phyloP scores from a whole-genome alignment of 139 green algal species.

The Nannochloris sp. region DNA sequence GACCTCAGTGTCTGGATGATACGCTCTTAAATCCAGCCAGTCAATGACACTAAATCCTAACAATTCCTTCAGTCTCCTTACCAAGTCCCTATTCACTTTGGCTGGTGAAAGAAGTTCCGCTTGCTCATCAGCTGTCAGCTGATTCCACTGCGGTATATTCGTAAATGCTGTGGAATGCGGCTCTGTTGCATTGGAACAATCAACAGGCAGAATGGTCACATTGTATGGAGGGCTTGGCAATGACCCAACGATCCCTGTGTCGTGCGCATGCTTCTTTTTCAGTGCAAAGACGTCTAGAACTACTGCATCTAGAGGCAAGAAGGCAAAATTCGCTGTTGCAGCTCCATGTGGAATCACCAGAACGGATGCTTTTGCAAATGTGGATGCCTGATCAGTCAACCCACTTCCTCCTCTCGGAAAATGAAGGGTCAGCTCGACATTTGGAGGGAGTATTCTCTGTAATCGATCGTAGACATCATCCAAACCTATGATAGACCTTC shows the following conservation, averaged over 20 bases:
- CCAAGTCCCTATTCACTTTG: background rate
- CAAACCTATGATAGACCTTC: constrained; percentile 7
- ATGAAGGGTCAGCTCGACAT: background rate
- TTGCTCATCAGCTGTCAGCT: background rate
- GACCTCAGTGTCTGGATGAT: constrained; percentile 7
- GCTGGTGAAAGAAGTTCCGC: background rate
- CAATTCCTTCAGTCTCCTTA: background rate
- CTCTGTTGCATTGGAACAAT: constrained; percentile 4
- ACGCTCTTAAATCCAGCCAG: constrained; percentile 2
- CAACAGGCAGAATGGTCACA: constrained; percentile 3
- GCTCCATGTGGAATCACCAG: constrained; percentile 9
- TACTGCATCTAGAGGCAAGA: constrained; percentile 9
- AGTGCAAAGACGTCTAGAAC: constrained; percentile 9
- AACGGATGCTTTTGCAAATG: constrained; percentile 2
- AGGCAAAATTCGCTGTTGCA: constrained; percentile 11
- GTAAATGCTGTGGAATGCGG: background rate
- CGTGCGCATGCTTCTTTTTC: background rate
- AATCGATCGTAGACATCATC: constrained; percentile 8
- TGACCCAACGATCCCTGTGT: constrained; percentile 2
- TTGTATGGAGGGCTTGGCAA: constrained; percentile 6
- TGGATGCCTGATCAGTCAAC: background rate
- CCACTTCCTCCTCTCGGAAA: constrained; percentile 3
- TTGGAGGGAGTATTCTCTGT: background rate
- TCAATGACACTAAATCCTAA: constrained; percentile 4
- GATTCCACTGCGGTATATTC: background rate